These are phyloP conservation scores for Colletotrichum liriopes DNA, from an alignment of 2,329 filamentous ascomycete species.

Conservation along the genomic window DNA sequence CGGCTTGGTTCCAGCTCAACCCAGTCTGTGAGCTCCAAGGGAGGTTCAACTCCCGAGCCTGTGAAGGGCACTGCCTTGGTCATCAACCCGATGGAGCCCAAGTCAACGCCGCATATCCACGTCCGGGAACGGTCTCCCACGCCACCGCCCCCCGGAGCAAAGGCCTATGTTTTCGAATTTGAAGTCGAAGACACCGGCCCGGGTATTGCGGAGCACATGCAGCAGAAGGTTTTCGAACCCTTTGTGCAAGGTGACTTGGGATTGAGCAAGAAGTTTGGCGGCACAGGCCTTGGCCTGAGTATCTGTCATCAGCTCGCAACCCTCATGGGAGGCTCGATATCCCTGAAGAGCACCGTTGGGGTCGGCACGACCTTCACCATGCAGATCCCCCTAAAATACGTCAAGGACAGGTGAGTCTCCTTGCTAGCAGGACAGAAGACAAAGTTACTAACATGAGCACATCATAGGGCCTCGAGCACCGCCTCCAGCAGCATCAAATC, in stretches of 20 bases:
- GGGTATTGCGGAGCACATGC: constrained; percentile 84
- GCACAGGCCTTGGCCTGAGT: constrained; percentile 88
- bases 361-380: constrained; percentile 87
- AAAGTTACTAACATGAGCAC: constrained; percentile 26
- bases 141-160: constrained; percentile 73
- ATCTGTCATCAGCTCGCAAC: constrained; percentile 90
- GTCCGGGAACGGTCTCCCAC: constrained; percentile 71
- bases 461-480: constrained; percentile 65
- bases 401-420: constrained; percentile 74
- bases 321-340: constrained; percentile 86
- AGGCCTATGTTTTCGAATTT: constrained; percentile 85
- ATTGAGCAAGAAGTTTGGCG: constrained; percentile 90
- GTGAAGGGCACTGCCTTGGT: constrained; percentile 68
- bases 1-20: constrained; percentile 66
- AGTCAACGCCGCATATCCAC: constrained; percentile 62
- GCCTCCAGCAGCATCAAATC: constrained; percentile 69
- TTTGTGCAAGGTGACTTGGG: constrained; percentile 95
- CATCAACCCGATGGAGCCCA: constrained; percentile 76
- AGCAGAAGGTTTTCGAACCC: constrained; percentile 90
- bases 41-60: constrained; percentile 46
- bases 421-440: no score
- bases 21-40: constrained; percentile 66
- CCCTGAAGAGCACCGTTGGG: constrained; percentile 79
- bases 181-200: constrained; percentile 91
- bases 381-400: constrained; percentile 84